Evolutionary conservation across 768 basidiomycete species (phyloP), one percentile per base, ranked within the genome.

Genomic region (Trametes elegans): DNA sequence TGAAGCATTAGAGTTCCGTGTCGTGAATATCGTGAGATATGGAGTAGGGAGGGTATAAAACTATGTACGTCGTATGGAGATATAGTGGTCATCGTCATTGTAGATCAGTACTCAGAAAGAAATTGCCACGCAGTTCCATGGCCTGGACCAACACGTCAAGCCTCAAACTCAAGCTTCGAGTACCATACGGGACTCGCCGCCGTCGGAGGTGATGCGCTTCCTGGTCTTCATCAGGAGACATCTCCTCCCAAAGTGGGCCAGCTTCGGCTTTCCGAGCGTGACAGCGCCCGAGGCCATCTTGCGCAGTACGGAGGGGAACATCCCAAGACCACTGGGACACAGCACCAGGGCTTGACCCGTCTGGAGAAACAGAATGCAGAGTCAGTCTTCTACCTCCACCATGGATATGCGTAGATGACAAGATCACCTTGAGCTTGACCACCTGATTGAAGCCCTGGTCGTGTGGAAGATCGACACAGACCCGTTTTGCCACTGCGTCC

Each of bases 311-410:
- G 46, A 21, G 8, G 38, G 21, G n/a, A 53, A 55, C 24, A 49
- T 10, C 2, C 62, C 62, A 1, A 63, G 44, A 5, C 80, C 85
- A 5, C 85, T 81, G 0, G 87, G 84, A 6, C 85, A 84, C 28
- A 88, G 75, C 3, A 89, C 73, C 11, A 89, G 79, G 0, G 87
- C 84, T 64, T 89, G 78, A 0, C 87, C 87, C 0, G 87, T 89
- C 87, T 89, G 6, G 14, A 3, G 28, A 3, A n/a, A 32, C 9
- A 1, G 9, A 41, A 53, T 44, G 13, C 34, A 13, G 3, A 16
- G 43, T 46, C 44, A 46, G 44, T 21, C 10, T 3, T 10, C 29
- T 18, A 19, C 5, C 5, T 3, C 11, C 9, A 45, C 5, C 3
- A 13, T 14, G 14, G n/a, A 35, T 32, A 4, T 16, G 7, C 32